Percentiles rank a stretch among this genome's conserved stretches.
phyloP scores from a whole-genome alignment of 1,284 basidiomycete genomes.

The Acaromyces ingoldii region DNA sequence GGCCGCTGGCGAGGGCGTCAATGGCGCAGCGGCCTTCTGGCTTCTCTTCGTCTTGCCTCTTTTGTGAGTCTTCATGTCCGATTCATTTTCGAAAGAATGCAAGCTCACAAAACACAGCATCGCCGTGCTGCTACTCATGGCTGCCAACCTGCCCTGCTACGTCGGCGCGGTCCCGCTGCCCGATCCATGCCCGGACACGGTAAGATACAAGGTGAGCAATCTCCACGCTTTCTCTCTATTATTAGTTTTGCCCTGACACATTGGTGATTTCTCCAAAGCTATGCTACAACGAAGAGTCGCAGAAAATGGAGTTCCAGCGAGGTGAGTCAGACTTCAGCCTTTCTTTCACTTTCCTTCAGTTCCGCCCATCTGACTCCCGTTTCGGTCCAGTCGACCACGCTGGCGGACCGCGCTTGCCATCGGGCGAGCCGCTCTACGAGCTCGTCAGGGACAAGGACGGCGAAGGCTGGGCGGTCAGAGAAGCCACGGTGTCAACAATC shows the following conservation, averaged over 20 bases:
- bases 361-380: background rate
- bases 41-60: background rate
- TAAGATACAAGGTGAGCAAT: background rate
- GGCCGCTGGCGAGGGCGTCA: background rate
- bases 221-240: background rate
- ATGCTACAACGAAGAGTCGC: slow-evolving; percentile 3
- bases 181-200: background rate
- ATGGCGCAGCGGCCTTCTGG: slow-evolving; percentile 1
- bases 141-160: slow-evolving; percentile 6
- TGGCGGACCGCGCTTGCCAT: slow-evolving; percentile 2
- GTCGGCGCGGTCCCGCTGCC: background rate
- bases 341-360: background rate
- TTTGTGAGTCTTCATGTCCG: background rate
- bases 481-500: slow-evolving; percentile 1
- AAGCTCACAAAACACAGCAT: background rate
- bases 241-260: background rate
- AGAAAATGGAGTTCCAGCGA: slow-evolving; percentile 7
- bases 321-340: background rate
- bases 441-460: slow-evolving; percentile 4
- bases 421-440: slow-evolving; percentile 8
- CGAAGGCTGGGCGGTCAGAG: background rate
- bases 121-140: background rate
- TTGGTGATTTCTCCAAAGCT: background rate
- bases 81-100: background rate
- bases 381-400: slow-evolving; percentile 2